Base-by-base conservation (phyloP, 805 yeast genomes). In the Blastobotrys parvus region DNA sequence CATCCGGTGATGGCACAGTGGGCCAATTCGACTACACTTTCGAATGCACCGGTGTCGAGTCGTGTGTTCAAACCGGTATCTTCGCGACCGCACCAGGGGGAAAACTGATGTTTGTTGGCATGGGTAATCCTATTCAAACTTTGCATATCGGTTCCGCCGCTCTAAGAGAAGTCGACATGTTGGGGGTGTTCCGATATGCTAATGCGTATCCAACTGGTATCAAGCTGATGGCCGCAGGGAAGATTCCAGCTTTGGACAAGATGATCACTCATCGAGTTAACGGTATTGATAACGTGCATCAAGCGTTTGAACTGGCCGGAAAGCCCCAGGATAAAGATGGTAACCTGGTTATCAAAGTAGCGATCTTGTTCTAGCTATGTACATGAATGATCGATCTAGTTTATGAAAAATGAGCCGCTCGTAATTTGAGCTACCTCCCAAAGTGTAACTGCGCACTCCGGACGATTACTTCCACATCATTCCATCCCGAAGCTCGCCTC, bases 1-100 rank as follows among this genome's bases (percentile, higher is more conserved):
- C n/a, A 20, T 25, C 29, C 29, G 20, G 20, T 17, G 44, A 65
- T 77, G 23, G 78, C 85, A 37, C 77, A 71, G 53, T 72, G 81
- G 36, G 39, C 39, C 18, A 50, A 4, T 81, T 84, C 33, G 67
- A 69, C 41, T 75, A 79, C 31, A 82, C 83, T 15, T 71, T 87
- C 59, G 96, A 87, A 60, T 84, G 90, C 47, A 77, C 94, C 11
- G 96, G 96, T 44, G 87, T 85, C 37, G 85, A 77, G 54, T 72
- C 75, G 25, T 85, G 94, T 52, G 80, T 86, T 49, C 72, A 77
- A 49, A 70, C 78, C 49, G 92, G 86, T 39, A 72, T 86, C 37
- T 66, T 71, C 42, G 70, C 77, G 30, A 67, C 84, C 45, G 74
- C 65, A 41, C 69, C 77, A 25, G 87, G 85, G 45, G 95, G 94